These are phyloP conservation scores for Racocetra persica DNA, from an alignment of 371 early-diverging fungal genomes.

Conservation along the genomic window DNA sequence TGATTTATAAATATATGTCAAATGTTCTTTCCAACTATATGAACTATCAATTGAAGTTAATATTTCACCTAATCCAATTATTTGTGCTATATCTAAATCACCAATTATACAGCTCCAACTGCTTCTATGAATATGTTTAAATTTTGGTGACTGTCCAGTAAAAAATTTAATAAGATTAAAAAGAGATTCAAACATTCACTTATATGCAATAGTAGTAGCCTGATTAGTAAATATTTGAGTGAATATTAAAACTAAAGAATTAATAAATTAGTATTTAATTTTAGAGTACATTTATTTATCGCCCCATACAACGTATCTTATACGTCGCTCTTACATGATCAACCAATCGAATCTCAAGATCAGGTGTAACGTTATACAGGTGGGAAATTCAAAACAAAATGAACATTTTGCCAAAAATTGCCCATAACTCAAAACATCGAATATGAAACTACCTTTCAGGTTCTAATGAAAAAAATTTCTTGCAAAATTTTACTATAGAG, in stretches of 20 bases:
- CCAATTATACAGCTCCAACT: not conserved
- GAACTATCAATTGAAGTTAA: not conserved
- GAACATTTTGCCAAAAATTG: no score
- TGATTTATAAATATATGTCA: not conserved
- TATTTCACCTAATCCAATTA: not conserved
- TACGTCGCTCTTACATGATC: no score
- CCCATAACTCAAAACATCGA: no score
- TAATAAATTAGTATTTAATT: no score
- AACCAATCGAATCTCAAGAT: no score
- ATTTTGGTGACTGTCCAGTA: not conserved
- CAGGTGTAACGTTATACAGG: no score
- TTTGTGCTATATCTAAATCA: not conserved
- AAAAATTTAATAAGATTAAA: not conserved
- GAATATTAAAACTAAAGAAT: conserved; percentile 9
- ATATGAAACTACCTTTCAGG: no score
- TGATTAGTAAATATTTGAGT: not conserved
- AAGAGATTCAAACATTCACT: not conserved
- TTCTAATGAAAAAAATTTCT: no score
- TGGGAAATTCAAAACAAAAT: no score
- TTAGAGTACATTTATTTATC: no score
- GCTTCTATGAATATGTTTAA: not conserved
- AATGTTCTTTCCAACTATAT: not conserved
- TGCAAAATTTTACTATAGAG: no score
- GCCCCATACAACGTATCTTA: no score
- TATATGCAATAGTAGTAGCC: not conserved